Base-by-base conservation (phyloP, 345 rosid genomes). In the Gossypioides kirkii region DNA sequence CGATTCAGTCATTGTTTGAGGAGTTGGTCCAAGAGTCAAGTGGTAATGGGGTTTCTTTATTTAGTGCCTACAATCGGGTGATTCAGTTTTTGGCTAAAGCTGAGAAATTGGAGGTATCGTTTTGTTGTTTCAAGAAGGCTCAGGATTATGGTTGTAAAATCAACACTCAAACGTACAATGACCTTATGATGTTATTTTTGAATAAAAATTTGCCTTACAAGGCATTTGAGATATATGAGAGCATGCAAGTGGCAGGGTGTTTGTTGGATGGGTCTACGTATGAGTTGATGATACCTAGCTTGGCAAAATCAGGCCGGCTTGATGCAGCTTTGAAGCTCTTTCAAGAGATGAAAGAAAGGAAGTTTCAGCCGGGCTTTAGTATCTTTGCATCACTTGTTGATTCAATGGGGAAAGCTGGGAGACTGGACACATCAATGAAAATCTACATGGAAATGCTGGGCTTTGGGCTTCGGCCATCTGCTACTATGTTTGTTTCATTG, bases 401-500 rank as follows among this genome's bases (percentile, higher is more conserved):
- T 85, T 93, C 99, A 0, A 81, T 93, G 92, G 98, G 97, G n/a
- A 96, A 93, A 83, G 97, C 99, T 62, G 96, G 99, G 69, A 85
- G 99, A 62, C 76, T 96, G 49, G 99, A 93, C 41, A 82, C 96
- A n/a, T 90, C 96, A 16, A 88, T 91, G 96, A 93, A 91, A 81
- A 59, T 96, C 71, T 96, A 86, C 82, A 83, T 78, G 91, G 98
- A 96, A 77, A 86, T 93, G 93, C 90, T 85, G 82, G 91, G 88
- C 16, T 86, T 72, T 62, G 96, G 96, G 62, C 84, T 83, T 70
- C 82, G 90, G 76, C 93, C 98, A 66, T 90, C 98, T 23, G 90
- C 96, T n/a, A 80, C 84, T 45, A 90, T 91, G 88, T 90, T 77
- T 80, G 96, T 83, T 77, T 96, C 99, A 26, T 82, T 91, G 87